Evolutionary conservation across 345 rosid genomes (phyloP).

Genomic region (Citrus trifoliata): DNA sequence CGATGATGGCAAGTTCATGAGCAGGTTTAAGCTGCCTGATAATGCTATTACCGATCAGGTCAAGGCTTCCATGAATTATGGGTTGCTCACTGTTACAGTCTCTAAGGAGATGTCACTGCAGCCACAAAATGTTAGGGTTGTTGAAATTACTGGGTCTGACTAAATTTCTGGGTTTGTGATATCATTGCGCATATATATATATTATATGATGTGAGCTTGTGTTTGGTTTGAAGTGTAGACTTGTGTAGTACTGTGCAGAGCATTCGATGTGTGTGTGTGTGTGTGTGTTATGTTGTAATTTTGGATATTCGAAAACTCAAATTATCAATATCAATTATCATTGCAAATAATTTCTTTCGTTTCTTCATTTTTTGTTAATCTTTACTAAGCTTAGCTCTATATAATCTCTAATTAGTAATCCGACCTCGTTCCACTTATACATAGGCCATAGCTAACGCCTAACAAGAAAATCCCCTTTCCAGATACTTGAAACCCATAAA

Average conservation of each 20-base stretch:
- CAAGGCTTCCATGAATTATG: slow-evolving; percentile 9
- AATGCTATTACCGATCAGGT: neutral
- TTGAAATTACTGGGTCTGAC: neutral
- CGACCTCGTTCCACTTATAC: too few relatives aligned
- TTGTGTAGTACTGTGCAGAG: too few relatives aligned
- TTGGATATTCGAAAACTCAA: neutral
- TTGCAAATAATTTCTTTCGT: neutral
- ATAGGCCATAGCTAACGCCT: neutral
- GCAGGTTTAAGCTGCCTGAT: slow-evolving; percentile 7
- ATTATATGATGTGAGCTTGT: neutral
- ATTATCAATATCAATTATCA: too few relatives aligned
- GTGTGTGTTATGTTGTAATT: neutral
- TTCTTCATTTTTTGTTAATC: too few relatives aligned
- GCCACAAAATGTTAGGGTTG: neutral
- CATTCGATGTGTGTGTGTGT: neutral
- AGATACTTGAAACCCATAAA: too few relatives aligned
- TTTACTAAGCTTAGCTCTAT: too few relatives aligned
- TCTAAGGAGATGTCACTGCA: neutral
- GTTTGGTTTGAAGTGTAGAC: neutral
- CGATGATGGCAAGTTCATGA: slow-evolving; percentile 12
- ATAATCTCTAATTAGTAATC: too few relatives aligned
- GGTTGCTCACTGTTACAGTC: slow-evolving; percentile 9
- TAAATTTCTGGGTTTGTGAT: neutral
- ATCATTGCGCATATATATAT: neutral
- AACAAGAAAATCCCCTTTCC: too few relatives aligned